phyloP scores from a whole-genome alignment of 495 filamentous ascomycete species.

The Penicillium turbatum region DNA sequence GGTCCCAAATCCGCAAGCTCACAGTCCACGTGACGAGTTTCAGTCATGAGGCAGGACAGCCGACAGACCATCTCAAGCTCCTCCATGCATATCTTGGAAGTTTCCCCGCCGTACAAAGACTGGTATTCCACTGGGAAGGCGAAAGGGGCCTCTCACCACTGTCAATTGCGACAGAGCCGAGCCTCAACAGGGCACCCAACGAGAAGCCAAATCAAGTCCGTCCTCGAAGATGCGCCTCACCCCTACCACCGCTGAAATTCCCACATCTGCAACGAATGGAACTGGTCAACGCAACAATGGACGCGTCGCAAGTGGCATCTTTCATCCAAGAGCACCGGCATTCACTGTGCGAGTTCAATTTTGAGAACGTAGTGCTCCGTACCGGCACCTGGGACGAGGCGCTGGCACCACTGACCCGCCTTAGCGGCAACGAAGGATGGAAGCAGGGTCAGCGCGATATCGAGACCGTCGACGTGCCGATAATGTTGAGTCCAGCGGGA shows the following conservation, averaged over 20 bases:
- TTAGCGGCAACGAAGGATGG: slow-evolving; percentile 50
- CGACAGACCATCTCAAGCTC: slow-evolving; percentile 68
- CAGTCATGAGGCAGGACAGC: slow-evolving; percentile 48
- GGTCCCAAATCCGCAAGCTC: slow-evolving; percentile 68
- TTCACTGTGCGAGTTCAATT: slow-evolving; percentile 65
- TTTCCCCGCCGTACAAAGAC: slow-evolving; percentile 58
- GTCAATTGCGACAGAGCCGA: slow-evolving; percentile 57
- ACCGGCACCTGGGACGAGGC: slow-evolving; percentile 72
- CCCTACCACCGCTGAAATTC: slow-evolving; percentile 49
- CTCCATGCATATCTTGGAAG: slow-evolving; percentile 66
- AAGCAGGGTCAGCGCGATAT: slow-evolving; percentile 37
- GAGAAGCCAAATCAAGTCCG: slow-evolving; percentile 40
- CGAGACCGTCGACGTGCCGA: slow-evolving; percentile 27
- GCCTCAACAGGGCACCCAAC: slow-evolving; percentile 42
- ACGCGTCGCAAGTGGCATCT: slow-evolving; percentile 58
- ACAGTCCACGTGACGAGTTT: slow-evolving; percentile 63
- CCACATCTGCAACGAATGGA: slow-evolving; percentile 56
- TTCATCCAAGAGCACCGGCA: slow-evolving; percentile 58
- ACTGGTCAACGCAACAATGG: slow-evolving; percentile 62
- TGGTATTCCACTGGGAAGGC: slow-evolving; percentile 69
- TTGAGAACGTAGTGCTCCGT: slow-evolving; percentile 62
- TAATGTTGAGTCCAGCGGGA: slow-evolving; percentile 27
- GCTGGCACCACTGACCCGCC: slow-evolving; percentile 57
- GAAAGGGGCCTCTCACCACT: slow-evolving; percentile 62
- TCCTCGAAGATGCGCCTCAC: neutral